Percentiles rank a stretch among this genome's conserved stretches.
Conservation (phyloP, 371 early-diverging fungal genomes). For the Mortierella sp. region DNA sequence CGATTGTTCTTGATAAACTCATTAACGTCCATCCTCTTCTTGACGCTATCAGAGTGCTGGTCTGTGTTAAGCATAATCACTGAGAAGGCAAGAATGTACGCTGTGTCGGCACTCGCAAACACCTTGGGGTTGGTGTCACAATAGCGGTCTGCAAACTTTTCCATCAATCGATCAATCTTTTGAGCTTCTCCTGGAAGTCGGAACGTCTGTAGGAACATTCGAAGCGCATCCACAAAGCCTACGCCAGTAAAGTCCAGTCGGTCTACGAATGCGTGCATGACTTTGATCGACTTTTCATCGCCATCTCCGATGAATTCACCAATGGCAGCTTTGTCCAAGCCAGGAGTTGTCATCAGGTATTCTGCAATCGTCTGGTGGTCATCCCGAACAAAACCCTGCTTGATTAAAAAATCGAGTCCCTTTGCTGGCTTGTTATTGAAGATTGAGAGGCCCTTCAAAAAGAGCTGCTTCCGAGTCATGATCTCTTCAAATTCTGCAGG, state of each 20-base stretch:
- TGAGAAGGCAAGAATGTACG: constrained; percentile 82
- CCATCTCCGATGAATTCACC: constrained; percentile 87
- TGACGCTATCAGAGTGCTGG: constrained; percentile 92
- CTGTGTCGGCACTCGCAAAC: constrained; percentile 72
- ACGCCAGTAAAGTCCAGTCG: constrained; percentile 75
- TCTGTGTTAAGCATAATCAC: constrained; percentile 90
- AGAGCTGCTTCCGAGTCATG: constrained; percentile 72
- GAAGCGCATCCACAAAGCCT: constrained; percentile 73
- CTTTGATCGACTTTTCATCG: constrained; percentile 73
- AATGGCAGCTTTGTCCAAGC: constrained; percentile 74
- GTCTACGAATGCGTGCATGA: constrained; percentile 83
- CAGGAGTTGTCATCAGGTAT: constrained; percentile 68
- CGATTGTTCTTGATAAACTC: constrained; percentile 96
- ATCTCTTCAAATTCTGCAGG: constrained; percentile 71
- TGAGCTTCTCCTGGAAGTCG: constrained; percentile 87
- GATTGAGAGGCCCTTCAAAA: constrained; percentile 68
- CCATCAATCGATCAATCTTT: constrained; percentile 87
- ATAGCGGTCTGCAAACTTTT: constrained; percentile 83
- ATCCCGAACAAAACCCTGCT: constrained; percentile 64
- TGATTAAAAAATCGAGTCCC: constrained; percentile 73
- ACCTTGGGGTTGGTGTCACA: constrained; percentile 70
- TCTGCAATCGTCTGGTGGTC: constrained; percentile 69
- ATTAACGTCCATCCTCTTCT: constrained; percentile 89
- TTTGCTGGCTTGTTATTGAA: constrained; percentile 81
- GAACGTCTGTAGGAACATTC: constrained; percentile 79